These are phyloP conservation scores for Xenosphaeropsis pyriputrescens DNA, from an alignment of 2,329 filamentous ascomycete species.

Conservation along the genomic window DNA sequence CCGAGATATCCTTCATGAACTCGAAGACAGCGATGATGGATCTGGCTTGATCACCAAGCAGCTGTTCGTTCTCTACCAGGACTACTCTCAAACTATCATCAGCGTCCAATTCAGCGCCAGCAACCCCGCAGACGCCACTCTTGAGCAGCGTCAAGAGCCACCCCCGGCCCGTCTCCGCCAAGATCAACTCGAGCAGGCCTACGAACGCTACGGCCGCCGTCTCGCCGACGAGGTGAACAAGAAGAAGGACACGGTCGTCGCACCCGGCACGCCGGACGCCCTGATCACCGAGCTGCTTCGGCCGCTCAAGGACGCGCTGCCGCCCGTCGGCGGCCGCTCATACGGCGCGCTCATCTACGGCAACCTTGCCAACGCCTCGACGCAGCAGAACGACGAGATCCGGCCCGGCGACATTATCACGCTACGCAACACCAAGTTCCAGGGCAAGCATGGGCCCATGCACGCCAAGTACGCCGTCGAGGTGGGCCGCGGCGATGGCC, in stretches of 20 bases:
- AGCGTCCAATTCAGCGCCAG: constrained; percentile 65
- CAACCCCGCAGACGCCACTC: constrained; percentile 53
- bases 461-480: constrained; percentile 86
- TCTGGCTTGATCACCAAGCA: constrained; percentile 63
- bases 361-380: constrained; percentile 88
- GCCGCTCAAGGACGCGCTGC: constrained; percentile 57
- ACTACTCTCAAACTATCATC: constrained; percentile 91
- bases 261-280: constrained; percentile 66
- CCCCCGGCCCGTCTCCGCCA: constrained; percentile 74
- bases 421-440: constrained; percentile 84
- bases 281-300: constrained; percentile 69
- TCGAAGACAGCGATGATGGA: constrained; percentile 63
- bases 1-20: constrained; percentile 70
- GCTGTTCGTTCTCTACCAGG: constrained; percentile 78
- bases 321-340: constrained; percentile 73
- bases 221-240: constrained; percentile 56
- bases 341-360: constrained; percentile 90
- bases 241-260: constrained; percentile 69
- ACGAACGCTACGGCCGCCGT: constrained; percentile 64
- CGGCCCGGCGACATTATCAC: constrained; percentile 84
- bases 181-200: constrained; percentile 81
- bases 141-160: constrained; percentile 78
- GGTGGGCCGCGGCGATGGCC: constrained; percentile 70
- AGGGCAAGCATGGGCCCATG: constrained; percentile 90
- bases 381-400: constrained; percentile 84